A percentile compares a stretch with the other conserved stretches of the same genome.
Evolutionary conservation across 306 rosid genomes (phyloP).

Genomic region (Dalbergia cultrata): DNA sequence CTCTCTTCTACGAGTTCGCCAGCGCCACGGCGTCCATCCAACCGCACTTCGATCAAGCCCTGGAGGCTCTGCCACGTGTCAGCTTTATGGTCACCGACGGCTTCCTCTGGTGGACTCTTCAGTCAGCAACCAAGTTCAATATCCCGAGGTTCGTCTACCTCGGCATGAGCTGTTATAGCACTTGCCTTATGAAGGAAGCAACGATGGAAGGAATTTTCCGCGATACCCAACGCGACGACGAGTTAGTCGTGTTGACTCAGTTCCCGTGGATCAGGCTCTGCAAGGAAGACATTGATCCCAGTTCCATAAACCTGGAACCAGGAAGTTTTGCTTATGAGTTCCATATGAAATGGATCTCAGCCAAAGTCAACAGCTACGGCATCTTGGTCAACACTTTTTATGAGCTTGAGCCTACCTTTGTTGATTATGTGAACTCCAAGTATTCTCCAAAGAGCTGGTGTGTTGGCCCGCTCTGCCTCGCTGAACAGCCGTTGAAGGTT

Average conservation of each 20-base stretch:
- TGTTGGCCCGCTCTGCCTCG: constrained; percentile 21
- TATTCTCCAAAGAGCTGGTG: neutral
- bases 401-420: constrained; percentile 33
- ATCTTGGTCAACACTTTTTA: constrained; percentile 28
- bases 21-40: constrained; percentile 15
- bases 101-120: constrained; percentile 41
- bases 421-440: neutral
- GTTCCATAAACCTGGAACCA: neutral
- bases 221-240: neutral
- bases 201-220: neutral
- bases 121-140: neutral
- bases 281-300: neutral
- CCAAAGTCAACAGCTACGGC: neutral
- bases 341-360: neutral
- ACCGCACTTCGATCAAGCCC: constrained; percentile 6
- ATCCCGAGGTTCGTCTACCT: neutral
- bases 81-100: constrained; percentile 40
- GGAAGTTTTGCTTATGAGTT: neutral
- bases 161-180: constrained; percentile 5
- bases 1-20: constrained; percentile 17
- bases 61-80: constrained; percentile 9
- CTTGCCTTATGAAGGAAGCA: neutral
- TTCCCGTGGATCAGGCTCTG: constrained; percentile 41
- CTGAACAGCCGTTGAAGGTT: neutral
- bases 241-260: constrained; percentile 10